phyloP scores from a whole-genome alignment of 768 basidiomycete genomes.

The Lactarius psammicola region DNA sequence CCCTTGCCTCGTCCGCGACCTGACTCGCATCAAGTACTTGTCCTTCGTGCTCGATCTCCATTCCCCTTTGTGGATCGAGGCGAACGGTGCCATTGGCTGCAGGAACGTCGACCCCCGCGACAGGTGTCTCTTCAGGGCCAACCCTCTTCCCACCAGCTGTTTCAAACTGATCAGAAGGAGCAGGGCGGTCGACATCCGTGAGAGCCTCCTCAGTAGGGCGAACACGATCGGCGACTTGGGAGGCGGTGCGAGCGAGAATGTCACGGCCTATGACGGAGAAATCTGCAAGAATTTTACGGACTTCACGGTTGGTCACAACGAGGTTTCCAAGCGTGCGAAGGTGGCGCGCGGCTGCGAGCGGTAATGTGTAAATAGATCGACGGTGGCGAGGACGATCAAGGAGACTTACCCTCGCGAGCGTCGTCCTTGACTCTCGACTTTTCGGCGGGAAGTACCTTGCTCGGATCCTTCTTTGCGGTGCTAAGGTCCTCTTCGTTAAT shows the following conservation, averaged over 20 bases:
- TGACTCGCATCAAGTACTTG: constrained; percentile 32
- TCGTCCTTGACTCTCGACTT: constrained; percentile 57
- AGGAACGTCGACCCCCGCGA: constrained; percentile 48
- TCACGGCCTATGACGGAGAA: constrained; percentile 78
- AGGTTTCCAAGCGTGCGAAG: constrained; percentile 85
- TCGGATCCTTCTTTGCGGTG: constrained; percentile 43
- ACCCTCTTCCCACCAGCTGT: constrained; percentile 44
- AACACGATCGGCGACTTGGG: constrained; percentile 65
- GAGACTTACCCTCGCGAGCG: constrained; percentile 54
- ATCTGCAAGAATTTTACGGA: constrained; percentile 83
- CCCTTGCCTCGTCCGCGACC: constrained; percentile 15
- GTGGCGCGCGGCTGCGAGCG: constrained; percentile 64
- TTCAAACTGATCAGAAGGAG: constrained; percentile 64
- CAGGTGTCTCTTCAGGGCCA: constrained; percentile 47
- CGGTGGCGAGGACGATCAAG: background rate
- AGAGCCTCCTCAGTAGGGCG: constrained; percentile 66
- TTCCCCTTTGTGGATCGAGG: constrained; percentile 49
- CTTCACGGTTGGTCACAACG: constrained; percentile 89
- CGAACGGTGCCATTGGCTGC: constrained; percentile 42
- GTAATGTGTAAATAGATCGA: background rate
- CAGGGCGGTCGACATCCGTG: constrained; percentile 64
- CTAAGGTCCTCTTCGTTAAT: constrained; percentile 55
- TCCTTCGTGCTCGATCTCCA: constrained; percentile 39
- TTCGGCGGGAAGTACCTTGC: constrained; percentile 47
- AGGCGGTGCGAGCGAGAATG: constrained; percentile 70